phyloP scores from a whole-genome alignment of 164 flowering plant species.

The Nelumbo lutea region DNA sequence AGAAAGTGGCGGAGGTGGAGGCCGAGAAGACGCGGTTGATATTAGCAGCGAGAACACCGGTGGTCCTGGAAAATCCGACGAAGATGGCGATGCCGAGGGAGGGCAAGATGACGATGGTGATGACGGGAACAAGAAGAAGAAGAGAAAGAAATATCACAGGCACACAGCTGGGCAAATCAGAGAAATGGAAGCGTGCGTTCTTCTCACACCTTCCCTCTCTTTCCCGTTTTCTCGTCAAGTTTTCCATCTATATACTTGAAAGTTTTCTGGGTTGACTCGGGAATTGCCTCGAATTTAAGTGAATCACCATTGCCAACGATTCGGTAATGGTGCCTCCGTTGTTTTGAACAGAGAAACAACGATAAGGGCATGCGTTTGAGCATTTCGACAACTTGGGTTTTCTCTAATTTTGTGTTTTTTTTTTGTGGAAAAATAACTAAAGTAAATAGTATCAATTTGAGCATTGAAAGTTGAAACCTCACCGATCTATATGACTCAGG shows the following conservation, averaged over 20 bases:
- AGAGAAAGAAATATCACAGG: constrained; percentile 91
- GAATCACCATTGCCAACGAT: neutral
- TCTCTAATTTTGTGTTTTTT: too few species aligned
- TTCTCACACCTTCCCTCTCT: neutral
- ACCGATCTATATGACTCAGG: too few species aligned
- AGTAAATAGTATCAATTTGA: too few species aligned
- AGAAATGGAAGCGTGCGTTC: constrained; percentile 94
- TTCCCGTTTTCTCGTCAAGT: neutral
- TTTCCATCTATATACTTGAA: neutral
- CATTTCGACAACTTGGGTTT: too few species aligned
- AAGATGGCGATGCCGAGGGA: constrained; percentile 44
- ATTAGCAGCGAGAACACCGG: constrained; percentile 89
- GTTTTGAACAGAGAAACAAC: neutral
- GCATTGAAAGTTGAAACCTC: too few species aligned
- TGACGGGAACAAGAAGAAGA: constrained; percentile 49
- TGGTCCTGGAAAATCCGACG: constrained; percentile 57
- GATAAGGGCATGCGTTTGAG: too few species aligned
- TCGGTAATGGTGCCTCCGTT: neutral
- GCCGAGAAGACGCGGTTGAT: constrained; percentile 58
- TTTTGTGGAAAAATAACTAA: too few species aligned
- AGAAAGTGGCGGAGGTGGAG: constrained; percentile 28
- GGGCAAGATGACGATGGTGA: constrained; percentile 28
- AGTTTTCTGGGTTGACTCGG: neutral
- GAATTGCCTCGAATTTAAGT: neutral
- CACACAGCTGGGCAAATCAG: constrained; percentile 91